Percentiles rank a stretch among this genome's conserved stretches.
phyloP scores from a whole-genome alignment of 2,329 filamentous ascomycete species.

The Nakataea oryzae region DNA sequence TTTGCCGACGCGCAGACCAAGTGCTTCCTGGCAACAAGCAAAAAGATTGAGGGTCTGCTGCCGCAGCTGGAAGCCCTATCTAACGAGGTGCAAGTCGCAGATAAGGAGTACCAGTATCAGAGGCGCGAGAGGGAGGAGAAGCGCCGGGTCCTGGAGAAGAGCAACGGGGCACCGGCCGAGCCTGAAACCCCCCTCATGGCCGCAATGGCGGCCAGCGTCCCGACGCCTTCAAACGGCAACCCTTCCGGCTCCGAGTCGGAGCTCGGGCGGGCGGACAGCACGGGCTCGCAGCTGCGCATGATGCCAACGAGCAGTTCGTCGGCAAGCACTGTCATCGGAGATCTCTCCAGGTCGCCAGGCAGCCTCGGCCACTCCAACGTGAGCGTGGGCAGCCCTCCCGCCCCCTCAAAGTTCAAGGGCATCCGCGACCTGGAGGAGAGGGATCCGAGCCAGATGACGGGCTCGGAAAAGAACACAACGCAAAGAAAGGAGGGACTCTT shows the following conservation, averaged over 20 bases:
- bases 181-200: constrained; percentile 56
- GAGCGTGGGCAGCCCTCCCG: constrained; percentile 37
- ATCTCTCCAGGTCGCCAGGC: constrained; percentile 47
- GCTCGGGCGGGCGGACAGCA: constrained; percentile 63
- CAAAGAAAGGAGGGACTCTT: constrained; percentile 88
- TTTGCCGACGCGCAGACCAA: constrained; percentile 87
- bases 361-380: constrained; percentile 30
- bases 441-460: constrained; percentile 42
- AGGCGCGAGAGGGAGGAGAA: constrained; percentile 94
- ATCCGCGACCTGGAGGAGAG: constrained; percentile 88
- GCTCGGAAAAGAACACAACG: constrained; percentile 47
- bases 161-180: constrained; percentile 62
- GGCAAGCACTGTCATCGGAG: constrained; percentile 21
- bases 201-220: constrained; percentile 19
- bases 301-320: constrained; percentile 34
- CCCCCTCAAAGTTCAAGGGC: constrained; percentile 66
- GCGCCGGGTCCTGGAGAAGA: constrained; percentile 79
- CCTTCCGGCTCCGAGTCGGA: constrained; percentile 55
- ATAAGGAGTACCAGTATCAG: constrained; percentile 95
- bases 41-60: constrained; percentile 76
- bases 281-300: constrained; percentile 53
- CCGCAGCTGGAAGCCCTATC: constrained; percentile 85
- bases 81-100: constrained; percentile 79
- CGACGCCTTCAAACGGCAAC: constrained; percentile 29
- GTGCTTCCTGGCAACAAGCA: constrained; percentile 70